Evolutionary conservation across 805 yeast genomes (phyloP).

Genomic region (Jamesozyma rosinii): DNA sequence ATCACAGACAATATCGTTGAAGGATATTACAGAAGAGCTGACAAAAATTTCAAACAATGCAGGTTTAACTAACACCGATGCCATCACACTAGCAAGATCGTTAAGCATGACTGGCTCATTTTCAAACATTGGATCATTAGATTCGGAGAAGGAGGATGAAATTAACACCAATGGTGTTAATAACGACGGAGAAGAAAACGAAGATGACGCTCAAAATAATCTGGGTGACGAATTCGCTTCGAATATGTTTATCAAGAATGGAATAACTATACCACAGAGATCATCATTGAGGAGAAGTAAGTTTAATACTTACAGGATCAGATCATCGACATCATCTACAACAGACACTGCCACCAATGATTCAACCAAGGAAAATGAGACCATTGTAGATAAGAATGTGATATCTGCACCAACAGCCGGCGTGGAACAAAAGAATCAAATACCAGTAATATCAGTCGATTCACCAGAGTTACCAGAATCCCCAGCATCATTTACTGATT

Average conservation of each 20-base stretch:
- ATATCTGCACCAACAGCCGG: neutral
- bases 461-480: slow-evolving; percentile 2
- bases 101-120: slow-evolving; percentile 63
- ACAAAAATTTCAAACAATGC: slow-evolving; percentile 67
- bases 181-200: neutral
- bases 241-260: slow-evolving; percentile 23
- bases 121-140: slow-evolving; percentile 9
- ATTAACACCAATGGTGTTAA: neutral
- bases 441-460: neutral
- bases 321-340: slow-evolving; percentile 14
- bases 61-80: slow-evolving; percentile 70
- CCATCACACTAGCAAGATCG: slow-evolving; percentile 73
- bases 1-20: slow-evolving; percentile 44
- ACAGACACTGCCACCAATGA: neutral
- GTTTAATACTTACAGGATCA: slow-evolving; percentile 43
- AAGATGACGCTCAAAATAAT: neutral
- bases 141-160: slow-evolving; percentile 4
- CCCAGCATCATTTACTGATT: slow-evolving; percentile 15
- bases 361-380: neutral
- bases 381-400: neutral
- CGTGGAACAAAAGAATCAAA: neutral
- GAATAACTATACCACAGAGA: slow-evolving; percentile 25
- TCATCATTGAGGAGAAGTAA: slow-evolving; percentile 37
- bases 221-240: slow-evolving; percentile 21
- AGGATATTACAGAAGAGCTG: slow-evolving; percentile 65